Conservation (phyloP, 1,139 yeast genomes). For the Ogataea hybrid region DNA sequence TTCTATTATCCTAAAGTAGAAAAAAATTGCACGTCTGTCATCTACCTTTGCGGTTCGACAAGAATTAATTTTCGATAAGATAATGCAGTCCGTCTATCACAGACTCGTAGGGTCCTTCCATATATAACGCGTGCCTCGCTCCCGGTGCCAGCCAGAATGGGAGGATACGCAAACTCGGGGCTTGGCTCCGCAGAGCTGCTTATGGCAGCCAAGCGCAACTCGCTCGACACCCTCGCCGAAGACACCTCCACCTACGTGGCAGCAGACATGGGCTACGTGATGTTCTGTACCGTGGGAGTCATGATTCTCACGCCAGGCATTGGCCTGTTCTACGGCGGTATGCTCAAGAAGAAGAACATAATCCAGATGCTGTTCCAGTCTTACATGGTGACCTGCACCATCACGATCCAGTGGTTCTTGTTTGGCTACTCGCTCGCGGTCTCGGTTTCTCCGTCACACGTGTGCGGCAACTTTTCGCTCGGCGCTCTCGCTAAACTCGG, state of each 20-base stretch:
- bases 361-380: slow-evolving; percentile 42
- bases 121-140: not conserved
- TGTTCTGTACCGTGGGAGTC: slow-evolving; percentile 42
- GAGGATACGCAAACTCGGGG: slow-evolving; percentile 31
- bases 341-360: slow-evolving; percentile 37
- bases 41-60: not conserved
- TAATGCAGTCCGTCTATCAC: slow-evolving; percentile 3
- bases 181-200: slow-evolving; percentile 30
- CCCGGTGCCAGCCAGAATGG: slow-evolving; percentile 13
- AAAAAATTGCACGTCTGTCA: not conserved
- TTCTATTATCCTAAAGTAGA: not conserved
- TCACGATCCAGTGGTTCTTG: slow-evolving; percentile 43
- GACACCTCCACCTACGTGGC: slow-evolving; percentile 28
- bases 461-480: slow-evolving; percentile 39
- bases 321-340: slow-evolving; percentile 43
- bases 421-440: slow-evolving; percentile 44
- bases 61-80: slow-evolving; percentile 1
- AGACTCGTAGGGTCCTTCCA: not conserved
- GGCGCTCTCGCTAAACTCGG: slow-evolving; percentile 41
- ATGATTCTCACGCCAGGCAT: slow-evolving; percentile 46
- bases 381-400: slow-evolving; percentile 39
- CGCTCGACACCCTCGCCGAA: slow-evolving; percentile 26
- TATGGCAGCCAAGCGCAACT: slow-evolving; percentile 20
- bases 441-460: slow-evolving; percentile 37
- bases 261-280: slow-evolving; percentile 39